Base-by-base conservation (phyloP, 108 stramenopile genomes). In the Epithemia pelagica region DNA sequence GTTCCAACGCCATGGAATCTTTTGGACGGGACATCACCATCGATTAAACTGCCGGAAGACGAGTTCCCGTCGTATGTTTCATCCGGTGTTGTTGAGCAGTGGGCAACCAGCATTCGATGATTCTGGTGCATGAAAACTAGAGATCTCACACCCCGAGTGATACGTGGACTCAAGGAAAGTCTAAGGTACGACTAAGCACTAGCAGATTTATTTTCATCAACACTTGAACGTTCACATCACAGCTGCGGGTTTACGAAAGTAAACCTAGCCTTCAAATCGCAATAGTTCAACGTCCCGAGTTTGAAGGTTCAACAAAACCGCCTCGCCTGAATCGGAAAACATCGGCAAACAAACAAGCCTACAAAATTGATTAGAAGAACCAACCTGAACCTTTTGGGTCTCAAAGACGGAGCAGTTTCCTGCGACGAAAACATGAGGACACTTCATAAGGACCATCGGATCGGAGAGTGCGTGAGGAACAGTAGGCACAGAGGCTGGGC, bases 1-100 rank as follows among this genome's bases (percentile, higher is more conserved):
- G 66, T 90, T 22, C 88, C 88, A 15, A 90, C 88, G 0, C 88
- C 88, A 30, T 90, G 85, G 85, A 90, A 90, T 66, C 66, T 90
- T 33, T 62, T 68, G 55, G 85, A 90, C 73, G 83, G 82, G 1
- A 73, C 52, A 46, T 85, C 88, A 5, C 72, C 85, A 2, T 82
- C 81, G 18, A 82, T 80, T 54, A 64, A 32, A 0, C 59, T 90
- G 20, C 83, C 83, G 10, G 81, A 82, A 1, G 71, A 71, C 30
- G 69, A 76, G 52, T 59, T 72, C 51, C 79, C 78, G 65, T 73
- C 72, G 20, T 90, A 90, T 72, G 81, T 82, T 1, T 80, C 81
- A 10, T 59, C 66, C 2, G 83, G 83, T 23, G 85, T 90, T 15
- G 68, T 90, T 46, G 61, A 65, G 28, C 73, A 81, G 54, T 90